A percentile compares a stretch with the other conserved stretches of the same genome.
These are phyloP conservation scores for Penicillium turbatum DNA, from an alignment of 495 filamentous ascomycete species.

Conservation along the genomic window DNA sequence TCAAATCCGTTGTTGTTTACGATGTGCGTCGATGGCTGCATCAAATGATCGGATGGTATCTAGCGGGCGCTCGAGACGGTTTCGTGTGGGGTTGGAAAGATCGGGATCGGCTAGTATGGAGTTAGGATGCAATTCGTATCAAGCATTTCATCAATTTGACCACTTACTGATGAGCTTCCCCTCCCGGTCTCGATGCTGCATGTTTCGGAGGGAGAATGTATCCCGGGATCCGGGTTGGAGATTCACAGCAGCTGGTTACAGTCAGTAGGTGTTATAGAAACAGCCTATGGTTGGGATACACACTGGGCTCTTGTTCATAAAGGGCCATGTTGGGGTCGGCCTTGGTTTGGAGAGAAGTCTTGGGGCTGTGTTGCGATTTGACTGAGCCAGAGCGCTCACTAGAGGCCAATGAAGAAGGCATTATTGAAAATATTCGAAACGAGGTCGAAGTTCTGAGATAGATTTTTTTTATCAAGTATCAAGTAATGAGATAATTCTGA, in stretches of 20 bases:
- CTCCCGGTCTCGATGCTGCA: constrained; percentile 73
- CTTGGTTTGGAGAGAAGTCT: constrained; percentile 64
- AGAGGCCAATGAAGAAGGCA: constrained; percentile 25
- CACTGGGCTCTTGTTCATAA: constrained; percentile 79
- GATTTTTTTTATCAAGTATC: not conserved
- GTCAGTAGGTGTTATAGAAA: constrained; percentile 6
- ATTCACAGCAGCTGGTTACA: constrained; percentile 16
- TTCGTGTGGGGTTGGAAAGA: constrained; percentile 64
- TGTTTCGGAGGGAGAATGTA: constrained; percentile 58
- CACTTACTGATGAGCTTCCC: constrained; percentile 77
- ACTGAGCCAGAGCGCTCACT: constrained; percentile 29
- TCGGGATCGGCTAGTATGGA: constrained; percentile 34
- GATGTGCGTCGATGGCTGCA: constrained; percentile 69
- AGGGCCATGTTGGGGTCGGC: constrained; percentile 85
- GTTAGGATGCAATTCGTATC: constrained; percentile 31
- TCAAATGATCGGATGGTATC: constrained; percentile 93
- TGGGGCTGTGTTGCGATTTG: constrained; percentile 36
- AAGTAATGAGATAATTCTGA: not conserved
- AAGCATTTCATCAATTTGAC: not conserved
- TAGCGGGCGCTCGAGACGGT: constrained; percentile 80
- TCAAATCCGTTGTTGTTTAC: constrained; percentile 26
- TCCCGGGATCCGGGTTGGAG: constrained; percentile 25
- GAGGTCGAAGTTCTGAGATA: not conserved
- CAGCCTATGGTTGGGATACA: constrained; percentile 27
- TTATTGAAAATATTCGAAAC: constrained; percentile 5